Evolutionary conservation across 108 stramenopile species (phyloP).

Genomic region (Skeletonema marinoi): DNA sequence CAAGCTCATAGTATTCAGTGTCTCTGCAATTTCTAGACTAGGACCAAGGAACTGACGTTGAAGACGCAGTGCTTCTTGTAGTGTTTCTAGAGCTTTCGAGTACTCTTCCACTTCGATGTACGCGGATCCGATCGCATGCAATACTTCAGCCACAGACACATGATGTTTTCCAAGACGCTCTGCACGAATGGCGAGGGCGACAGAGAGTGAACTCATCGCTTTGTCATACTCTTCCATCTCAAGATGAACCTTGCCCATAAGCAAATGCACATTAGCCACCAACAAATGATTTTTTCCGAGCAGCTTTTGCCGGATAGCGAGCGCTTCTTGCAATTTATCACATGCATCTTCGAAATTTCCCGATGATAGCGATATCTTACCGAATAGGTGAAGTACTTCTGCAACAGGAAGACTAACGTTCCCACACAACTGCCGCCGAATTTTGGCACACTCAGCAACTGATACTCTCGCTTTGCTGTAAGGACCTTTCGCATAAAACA

Average conservation of each 20-base stretch:
- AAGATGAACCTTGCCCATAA: slow-evolving; percentile 36
- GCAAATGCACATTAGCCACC: slow-evolving; percentile 36
- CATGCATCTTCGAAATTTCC: slow-evolving; percentile 43
- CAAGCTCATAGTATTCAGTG: slow-evolving; percentile 28
- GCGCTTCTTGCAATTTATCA: slow-evolving; percentile 29
- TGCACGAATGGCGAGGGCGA: slow-evolving; percentile 24
- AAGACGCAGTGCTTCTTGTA: slow-evolving; percentile 38
- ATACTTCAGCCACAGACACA: slow-evolving; percentile 32
- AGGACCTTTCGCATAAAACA: slow-evolving; percentile 50
- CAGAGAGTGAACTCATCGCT: slow-evolving; percentile 39
- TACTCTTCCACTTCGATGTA: slow-evolving; percentile 38
- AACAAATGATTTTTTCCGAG: slow-evolving; percentile 34
- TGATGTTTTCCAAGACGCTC: slow-evolving; percentile 37
- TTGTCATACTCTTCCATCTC: slow-evolving; percentile 34
- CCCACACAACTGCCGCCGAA: slow-evolving; percentile 30
- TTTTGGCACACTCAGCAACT: slow-evolving; percentile 39
- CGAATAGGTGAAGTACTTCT: slow-evolving; percentile 34
- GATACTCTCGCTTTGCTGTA: slow-evolving; percentile 43
- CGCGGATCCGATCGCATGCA: slow-evolving; percentile 38
- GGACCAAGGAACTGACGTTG: slow-evolving; percentile 16
- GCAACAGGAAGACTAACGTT: slow-evolving; percentile 31
- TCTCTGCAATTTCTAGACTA: slow-evolving; percentile 45
- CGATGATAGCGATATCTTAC: slow-evolving; percentile 24
- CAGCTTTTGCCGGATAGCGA: slow-evolving; percentile 30
- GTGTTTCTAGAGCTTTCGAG: slow-evolving; percentile 30